Evolutionary conservation across 2,329 filamentous ascomycete genomes (phyloP), one percentile per base, ranked within the genome.

Genomic region (Penicillium sp.): DNA sequence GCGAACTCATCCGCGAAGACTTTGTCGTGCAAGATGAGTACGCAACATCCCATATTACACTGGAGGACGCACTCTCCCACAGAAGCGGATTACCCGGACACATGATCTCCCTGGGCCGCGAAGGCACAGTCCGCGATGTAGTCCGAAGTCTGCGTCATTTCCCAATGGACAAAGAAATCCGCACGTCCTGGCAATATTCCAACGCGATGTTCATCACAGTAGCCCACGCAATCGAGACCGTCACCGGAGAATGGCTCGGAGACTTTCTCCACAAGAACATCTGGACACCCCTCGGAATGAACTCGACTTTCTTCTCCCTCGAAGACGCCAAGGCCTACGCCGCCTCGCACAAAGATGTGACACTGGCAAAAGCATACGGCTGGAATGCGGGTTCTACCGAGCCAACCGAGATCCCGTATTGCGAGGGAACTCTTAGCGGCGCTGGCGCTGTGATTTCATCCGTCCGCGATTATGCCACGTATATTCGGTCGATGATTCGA

Each of bases 191-290:
- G 49, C 75, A 81, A 60, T 85, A 85, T 68, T 79, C 75, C 71
- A 85, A 85, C 63, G 68, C 81, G 23, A 81, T 84, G 78, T 85
- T 75, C 65, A 75, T 77, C 35, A 77, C 77, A 1, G 77, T 79
- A 0, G 70, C 77, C n/a, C 76, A 83, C 63, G 71, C 75, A 3
- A 64, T 83, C 8, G 75, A 84, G 66, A 76, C 69, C 2, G 65
- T 81, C 1, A 78, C 77, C 2, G 70, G 70, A 0, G 56, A 60
- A 13, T 54, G 65, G 19, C 71, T 77, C 23, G 63, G 63, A 6
- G 63, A 71, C 2, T 68, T 77, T 21, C 61, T 80, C 4, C 56
- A 57, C 1, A 57, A 67, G 7, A 67, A 65, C 21, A 67, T 81
- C 26, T 80, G 75, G 66, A 55, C 71, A 1, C 78, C 77, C 6